phyloP scores from a whole-genome alignment of 345 rosid species.

The Erodium maritimum region DNA sequence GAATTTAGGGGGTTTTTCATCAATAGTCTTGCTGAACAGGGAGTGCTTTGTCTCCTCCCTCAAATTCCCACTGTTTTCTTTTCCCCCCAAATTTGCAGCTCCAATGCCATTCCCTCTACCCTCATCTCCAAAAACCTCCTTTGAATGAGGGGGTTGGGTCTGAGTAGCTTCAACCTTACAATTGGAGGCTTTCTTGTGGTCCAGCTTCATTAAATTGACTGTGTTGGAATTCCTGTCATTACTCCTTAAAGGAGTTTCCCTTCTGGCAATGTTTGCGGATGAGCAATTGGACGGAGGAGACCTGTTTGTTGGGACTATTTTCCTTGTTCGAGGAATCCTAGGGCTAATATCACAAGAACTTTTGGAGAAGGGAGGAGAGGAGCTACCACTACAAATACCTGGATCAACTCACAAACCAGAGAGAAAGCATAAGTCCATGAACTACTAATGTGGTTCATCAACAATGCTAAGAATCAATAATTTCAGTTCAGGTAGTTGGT shows the following conservation, averaged over 20 bases:
- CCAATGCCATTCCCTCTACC: slow-evolving; percentile 10
- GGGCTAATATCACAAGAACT: slow-evolving; percentile 29
- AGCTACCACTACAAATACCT: slow-evolving; percentile 43
- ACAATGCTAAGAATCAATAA: not conserved
- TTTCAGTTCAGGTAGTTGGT: not conserved
- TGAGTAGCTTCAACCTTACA: slow-evolving; percentile 26
- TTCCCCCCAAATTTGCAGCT: slow-evolving; percentile 19
- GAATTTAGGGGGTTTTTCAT: slow-evolving; percentile 28
- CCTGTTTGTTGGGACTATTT: slow-evolving; percentile 42
- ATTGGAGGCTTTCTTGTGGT: slow-evolving; percentile 16
- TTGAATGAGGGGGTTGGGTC: slow-evolving; percentile 13
- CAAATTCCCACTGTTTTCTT: slow-evolving; percentile 14
- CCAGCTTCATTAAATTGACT: slow-evolving; percentile 14
- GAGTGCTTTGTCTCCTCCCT: slow-evolving; percentile 33
- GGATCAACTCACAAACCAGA: slow-evolving; percentile 18
- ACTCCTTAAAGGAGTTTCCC: slow-evolving; percentile 24
- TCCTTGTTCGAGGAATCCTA: slow-evolving; percentile 37
- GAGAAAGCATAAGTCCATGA: not conserved
- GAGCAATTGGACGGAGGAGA: slow-evolving; percentile 34
- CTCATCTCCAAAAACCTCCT: slow-evolving; percentile 16
- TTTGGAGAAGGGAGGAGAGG: slow-evolving; percentile 34
- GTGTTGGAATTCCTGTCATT: slow-evolving; percentile 21
- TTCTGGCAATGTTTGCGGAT: slow-evolving; percentile 23
- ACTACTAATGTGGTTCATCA: not conserved
- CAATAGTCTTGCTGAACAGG: slow-evolving; percentile 20